These are phyloP conservation scores for Penicillium samsonianum DNA, from an alignment of 495 filamentous ascomycete species.

Conservation along the genomic window DNA sequence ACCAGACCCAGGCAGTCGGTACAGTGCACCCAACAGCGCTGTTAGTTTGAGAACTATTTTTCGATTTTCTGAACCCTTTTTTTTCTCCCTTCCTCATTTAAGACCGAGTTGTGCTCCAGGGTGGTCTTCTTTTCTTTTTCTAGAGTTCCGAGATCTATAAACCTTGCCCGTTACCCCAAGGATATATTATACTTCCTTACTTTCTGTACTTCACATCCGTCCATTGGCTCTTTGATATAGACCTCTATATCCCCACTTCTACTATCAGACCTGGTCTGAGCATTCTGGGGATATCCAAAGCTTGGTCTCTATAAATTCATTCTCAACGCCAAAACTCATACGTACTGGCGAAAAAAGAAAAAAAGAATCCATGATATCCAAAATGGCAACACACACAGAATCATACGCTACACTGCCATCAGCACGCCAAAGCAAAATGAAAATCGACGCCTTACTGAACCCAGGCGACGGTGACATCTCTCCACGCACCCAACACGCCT, in stretches of 20 bases:
- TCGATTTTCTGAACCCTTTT: conserved; percentile 7
- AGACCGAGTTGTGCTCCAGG: conserved; percentile 25
- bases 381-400: conserved; percentile 23
- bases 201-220: conserved; percentile 4
- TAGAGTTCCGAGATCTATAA: conserved; percentile 29
- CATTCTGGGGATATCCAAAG: neutral
- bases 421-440: conserved; percentile 40
- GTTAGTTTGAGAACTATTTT: conserved; percentile 24
- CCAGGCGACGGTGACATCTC: conserved; percentile 22
- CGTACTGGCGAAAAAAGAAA: neutral
- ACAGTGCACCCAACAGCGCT: conserved; percentile 29
- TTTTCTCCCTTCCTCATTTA: conserved; percentile 29
- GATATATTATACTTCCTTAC: conserved; percentile 14
- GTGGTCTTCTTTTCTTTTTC: conserved; percentile 23
- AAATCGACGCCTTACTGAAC: conserved; percentile 44
- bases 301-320: conserved; percentile 1
- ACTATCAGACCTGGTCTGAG: conserved; percentile 9
- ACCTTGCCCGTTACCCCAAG: conserved; percentile 16
- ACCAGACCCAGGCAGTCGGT: conserved; percentile 23
- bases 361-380: conserved; percentile 5
- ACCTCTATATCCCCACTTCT: conserved; percentile 4
- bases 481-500: conserved; percentile 29
- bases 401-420: conserved; percentile 25
- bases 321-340: neutral
- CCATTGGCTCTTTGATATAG: conserved; percentile 12